Conservation (phyloP, 2,329 filamentous ascomycete species). For the Fusarium globosum region DNA sequence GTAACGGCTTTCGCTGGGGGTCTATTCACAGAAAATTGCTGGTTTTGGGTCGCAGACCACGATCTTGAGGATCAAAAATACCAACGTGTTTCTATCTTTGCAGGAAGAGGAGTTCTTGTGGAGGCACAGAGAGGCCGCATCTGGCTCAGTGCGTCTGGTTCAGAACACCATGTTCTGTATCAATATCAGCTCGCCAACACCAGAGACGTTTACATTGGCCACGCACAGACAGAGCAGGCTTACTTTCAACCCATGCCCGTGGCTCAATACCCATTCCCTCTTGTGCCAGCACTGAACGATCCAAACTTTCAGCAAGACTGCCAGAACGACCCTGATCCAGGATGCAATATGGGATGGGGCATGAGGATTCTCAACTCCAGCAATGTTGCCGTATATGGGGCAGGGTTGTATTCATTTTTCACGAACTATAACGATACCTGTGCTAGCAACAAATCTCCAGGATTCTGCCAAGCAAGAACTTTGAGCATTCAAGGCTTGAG, state of each 20-base stretch:
- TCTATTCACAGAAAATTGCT: constrained; percentile 58
- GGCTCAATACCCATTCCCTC: constrained; percentile 67
- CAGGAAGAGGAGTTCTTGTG: constrained; percentile 62
- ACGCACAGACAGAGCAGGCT: constrained; percentile 76
- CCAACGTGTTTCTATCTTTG: constrained; percentile 63
- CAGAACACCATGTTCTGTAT: constrained; percentile 75
- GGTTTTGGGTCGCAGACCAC: constrained; percentile 64
- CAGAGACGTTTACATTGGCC: constrained; percentile 70
- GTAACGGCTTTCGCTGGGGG: constrained; percentile 53
- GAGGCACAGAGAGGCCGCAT: constrained; percentile 53
- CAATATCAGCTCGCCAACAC: constrained; percentile 74
- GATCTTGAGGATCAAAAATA: constrained; percentile 63
- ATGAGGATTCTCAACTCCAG: constrained; percentile 68
- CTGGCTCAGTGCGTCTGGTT: constrained; percentile 73
- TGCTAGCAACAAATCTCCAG: constrained; percentile 54
- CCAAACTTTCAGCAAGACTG: constrained; percentile 41
- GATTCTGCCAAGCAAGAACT: constrained; percentile 60
- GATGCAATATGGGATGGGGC: constrained; percentile 72
- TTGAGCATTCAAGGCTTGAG: constrained; percentile 44
- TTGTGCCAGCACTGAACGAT: constrained; percentile 50
- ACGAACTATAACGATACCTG: constrained; percentile 68
- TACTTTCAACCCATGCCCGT: constrained; percentile 76
- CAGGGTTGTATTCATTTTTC: constrained; percentile 76
- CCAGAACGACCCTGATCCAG: constrained; percentile 57
- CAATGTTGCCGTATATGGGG: constrained; percentile 69